Base-by-base conservation (phyloP, 345 rosid genomes). In the Dipteronia sinensis region DNA sequence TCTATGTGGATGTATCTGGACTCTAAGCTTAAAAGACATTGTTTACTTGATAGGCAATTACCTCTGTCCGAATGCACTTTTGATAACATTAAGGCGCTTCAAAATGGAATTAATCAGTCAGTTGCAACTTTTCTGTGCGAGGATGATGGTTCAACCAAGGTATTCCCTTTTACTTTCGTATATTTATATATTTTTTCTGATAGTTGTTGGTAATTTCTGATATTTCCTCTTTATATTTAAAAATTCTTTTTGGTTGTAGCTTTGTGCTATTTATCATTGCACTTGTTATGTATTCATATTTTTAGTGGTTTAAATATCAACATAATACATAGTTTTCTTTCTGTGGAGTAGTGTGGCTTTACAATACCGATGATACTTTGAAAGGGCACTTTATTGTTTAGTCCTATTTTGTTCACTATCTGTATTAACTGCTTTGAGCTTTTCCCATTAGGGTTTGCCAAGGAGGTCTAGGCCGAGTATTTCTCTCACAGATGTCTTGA, bases 1-100 rank as follows among this genome's bases (percentile, higher is more conserved):
- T 88, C 91, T 34, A 87, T 85, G 80, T 91, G 97, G 97, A 69
- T 72, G 77, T 78, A 83, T 75, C 80, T 94, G 76, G 95, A 94
- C 69, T 77, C 73, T 65, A 82, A 66, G 84, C 82, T 94, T 71
- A 87, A 65, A 85, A 87, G 80, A 68, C 85, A 87, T 68, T 88
- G 97, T 83, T 73, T 83, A 81, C 80, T 87, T 76, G 47, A 82
- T 71, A 82, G 83, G 89, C 90, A 88, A 78, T 82, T 91, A 46
- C 88, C 95, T 72, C 80, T 87, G 25, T 81, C 93, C 42, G 92
- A 92, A 65, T 96, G 94, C 86, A 87, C 91, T 49, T 84, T 83
- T 42, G 87, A 90, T 82, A 90, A 87, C 77, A 72, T 90, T 71
- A 87, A 82, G 74, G 85, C 84, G 3, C 82, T 92, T 79, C 91